Evolutionary conservation across 2,329 filamentous ascomycete genomes (phyloP).

Genomic region (Nectriaceae sp.): DNA sequence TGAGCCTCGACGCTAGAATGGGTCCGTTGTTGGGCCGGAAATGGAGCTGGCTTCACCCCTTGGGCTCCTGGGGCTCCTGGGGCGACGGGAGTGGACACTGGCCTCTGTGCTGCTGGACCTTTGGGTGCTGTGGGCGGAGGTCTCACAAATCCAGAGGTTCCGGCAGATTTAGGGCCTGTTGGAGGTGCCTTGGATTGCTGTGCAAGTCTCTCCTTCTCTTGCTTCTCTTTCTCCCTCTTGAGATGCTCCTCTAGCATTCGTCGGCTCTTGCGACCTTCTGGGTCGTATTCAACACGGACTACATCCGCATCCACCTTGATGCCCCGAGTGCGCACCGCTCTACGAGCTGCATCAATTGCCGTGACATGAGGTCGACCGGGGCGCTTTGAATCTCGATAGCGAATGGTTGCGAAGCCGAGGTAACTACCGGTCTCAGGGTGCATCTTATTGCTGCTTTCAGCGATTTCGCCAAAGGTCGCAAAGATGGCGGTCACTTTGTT

Average conservation of each 20-base stretch:
- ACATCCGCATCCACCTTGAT: slow-evolving; percentile 76
- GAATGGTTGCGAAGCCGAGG: slow-evolving; percentile 88
- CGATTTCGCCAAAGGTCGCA: slow-evolving; percentile 81
- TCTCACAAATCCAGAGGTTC: slow-evolving; percentile 31
- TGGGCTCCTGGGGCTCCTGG: slow-evolving; percentile 34
- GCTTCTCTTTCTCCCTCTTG: slow-evolving; percentile 66
- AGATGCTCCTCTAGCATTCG: slow-evolving; percentile 76
- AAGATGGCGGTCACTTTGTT: slow-evolving; percentile 76
- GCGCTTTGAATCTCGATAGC: slow-evolving; percentile 74
- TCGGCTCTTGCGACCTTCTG: slow-evolving; percentile 80
- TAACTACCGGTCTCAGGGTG: slow-evolving; percentile 94
- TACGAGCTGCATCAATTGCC: slow-evolving; percentile 79
- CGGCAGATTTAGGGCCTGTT: slow-evolving; percentile 38
- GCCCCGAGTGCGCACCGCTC: slow-evolving; percentile 75
- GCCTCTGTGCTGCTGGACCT: slow-evolving; percentile 68
- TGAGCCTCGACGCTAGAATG: slow-evolving; percentile 63
- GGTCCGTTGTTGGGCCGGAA: slow-evolving; percentile 19
- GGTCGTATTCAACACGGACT: slow-evolving; percentile 85
- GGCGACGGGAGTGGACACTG: slow-evolving; percentile 27
- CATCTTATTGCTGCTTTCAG: slow-evolving; percentile 89
- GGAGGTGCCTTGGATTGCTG: slow-evolving; percentile 37
- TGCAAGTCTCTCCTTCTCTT: slow-evolving; percentile 40
- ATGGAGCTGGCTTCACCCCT: neutral
- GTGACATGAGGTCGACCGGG: slow-evolving; percentile 49
- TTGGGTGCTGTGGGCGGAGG: slow-evolving; percentile 85